Percentiles rank a stretch among this genome's conserved stretches.
phyloP scores from a whole-genome alignment of 2,329 filamentous ascomycete species.

The Arthroderma sp. region DNA sequence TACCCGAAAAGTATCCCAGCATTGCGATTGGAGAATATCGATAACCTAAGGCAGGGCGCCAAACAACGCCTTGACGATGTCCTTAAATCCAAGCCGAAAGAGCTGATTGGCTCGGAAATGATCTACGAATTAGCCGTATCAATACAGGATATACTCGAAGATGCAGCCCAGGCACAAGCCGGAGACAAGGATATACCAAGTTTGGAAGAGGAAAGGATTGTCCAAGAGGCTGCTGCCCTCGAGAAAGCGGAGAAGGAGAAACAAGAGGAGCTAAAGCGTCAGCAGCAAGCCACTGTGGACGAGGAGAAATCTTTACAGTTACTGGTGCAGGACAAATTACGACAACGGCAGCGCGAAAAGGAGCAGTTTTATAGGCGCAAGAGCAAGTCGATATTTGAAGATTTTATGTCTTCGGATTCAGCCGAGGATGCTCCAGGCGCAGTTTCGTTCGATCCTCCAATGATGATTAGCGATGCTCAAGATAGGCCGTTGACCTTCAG shows the following conservation, averaged over 20 bases:
- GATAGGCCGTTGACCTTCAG: slow-evolving; percentile 56
- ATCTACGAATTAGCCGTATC: slow-evolving; percentile 48
- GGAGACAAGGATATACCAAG: slow-evolving; percentile 67
- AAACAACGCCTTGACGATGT: slow-evolving; percentile 58
- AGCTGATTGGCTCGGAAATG: slow-evolving; percentile 50
- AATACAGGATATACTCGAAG: slow-evolving; percentile 62
- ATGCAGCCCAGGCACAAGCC: slow-evolving; percentile 66
- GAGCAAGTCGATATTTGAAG: slow-evolving; percentile 23
- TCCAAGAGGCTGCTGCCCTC: slow-evolving; percentile 56
- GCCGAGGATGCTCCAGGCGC: slow-evolving; percentile 23
- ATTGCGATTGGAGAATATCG: slow-evolving; percentile 52
- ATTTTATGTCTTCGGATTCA: slow-evolving; percentile 18
- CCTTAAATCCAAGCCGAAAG: slow-evolving; percentile 55
- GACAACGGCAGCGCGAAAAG: slow-evolving; percentile 24
- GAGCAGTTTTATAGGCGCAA: slow-evolving; percentile 26
- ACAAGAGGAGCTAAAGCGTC: slow-evolving; percentile 35
- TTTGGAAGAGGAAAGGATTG: slow-evolving; percentile 75
- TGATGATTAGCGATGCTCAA: slow-evolving; percentile 46
- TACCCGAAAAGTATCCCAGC: slow-evolving; percentile 77
- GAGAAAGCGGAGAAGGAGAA: slow-evolving; percentile 37
- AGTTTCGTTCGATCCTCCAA: slow-evolving; percentile 30
- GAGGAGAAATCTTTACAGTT: slow-evolving; percentile 27
- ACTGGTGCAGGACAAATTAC: slow-evolving; percentile 26
- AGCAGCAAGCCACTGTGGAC: slow-evolving; percentile 28
- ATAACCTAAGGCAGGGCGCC: slow-evolving; percentile 55